Evolutionary conservation across 331 rosid genomes (phyloP).

Genomic region (Erythrophleum ivorense): DNA sequence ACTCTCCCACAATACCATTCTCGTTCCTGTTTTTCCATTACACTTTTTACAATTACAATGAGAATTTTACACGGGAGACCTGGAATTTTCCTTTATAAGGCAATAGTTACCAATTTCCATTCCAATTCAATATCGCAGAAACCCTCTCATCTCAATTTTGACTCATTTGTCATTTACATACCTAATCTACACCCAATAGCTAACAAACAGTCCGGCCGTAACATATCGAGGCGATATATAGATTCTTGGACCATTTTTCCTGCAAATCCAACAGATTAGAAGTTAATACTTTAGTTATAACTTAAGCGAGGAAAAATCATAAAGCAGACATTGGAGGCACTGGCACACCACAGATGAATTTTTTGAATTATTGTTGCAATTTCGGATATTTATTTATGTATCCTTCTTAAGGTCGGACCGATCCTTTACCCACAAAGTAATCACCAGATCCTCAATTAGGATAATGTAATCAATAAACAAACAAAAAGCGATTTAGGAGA

Average conservation of each 20-base stretch:
- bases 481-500: neutral
- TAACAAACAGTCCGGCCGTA: slow-evolving; percentile 93
- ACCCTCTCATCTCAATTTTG: slow-evolving; percentile 36
- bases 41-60: slow-evolving; percentile 35
- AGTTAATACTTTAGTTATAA: neutral
- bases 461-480: neutral
- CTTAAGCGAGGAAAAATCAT: neutral
- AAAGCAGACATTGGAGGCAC: neutral
- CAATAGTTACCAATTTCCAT: slow-evolving; percentile 30
- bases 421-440: slow-evolving; percentile 15
- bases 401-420: neutral
- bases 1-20: slow-evolving; percentile 36
- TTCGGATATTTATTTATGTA: neutral
- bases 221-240: slow-evolving; percentile 91
- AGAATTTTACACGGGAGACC: slow-evolving; percentile 35
- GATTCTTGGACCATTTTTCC: slow-evolving; percentile 97
- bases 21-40: slow-evolving; percentile 35
- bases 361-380: neutral
- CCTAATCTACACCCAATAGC: slow-evolving; percentile 43
- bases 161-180: slow-evolving; percentile 31
- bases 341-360: neutral
- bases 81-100: slow-evolving; percentile 11
- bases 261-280: slow-evolving; percentile 46
- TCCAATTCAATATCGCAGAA: slow-evolving; percentile 34
- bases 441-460: neutral